These are phyloP conservation scores for Aphanocladium album DNA, from an alignment of 2,329 filamentous ascomycete species.

Conservation along the genomic window DNA sequence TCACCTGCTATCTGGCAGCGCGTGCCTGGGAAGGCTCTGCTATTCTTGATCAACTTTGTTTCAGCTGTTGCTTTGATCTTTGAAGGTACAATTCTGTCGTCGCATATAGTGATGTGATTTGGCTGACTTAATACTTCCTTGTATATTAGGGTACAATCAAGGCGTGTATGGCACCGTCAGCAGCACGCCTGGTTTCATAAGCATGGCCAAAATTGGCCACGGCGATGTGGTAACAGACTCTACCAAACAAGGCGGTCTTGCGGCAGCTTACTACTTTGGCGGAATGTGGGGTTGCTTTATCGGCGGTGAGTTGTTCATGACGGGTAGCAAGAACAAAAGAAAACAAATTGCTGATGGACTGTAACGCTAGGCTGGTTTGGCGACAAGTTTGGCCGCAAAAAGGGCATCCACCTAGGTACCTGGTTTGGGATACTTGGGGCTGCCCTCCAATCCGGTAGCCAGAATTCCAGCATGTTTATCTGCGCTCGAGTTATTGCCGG, in stretches of 20 bases:
- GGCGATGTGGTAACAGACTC: conserved; percentile 43
- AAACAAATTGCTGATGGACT: no score
- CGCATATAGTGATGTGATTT: no score
- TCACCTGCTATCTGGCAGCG: conserved; percentile 17
- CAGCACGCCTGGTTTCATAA: conserved; percentile 34
- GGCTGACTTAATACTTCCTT: no score
- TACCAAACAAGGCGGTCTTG: conserved; percentile 46
- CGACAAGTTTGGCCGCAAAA: conserved; percentile 47
- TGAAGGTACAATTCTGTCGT: conserved; percentile 17
- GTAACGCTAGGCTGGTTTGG: conserved; percentile 35
- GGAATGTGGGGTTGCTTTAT: conserved; percentile 45
- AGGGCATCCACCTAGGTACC: conserved; percentile 40
- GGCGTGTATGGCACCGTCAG: conserved; percentile 51
- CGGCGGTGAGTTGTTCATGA: conserved; percentile 32
- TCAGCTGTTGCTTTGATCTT: conserved; percentile 21
- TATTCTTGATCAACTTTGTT: conserved; percentile 19
- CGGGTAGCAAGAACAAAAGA: no score
- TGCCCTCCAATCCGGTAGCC: conserved; percentile 40
- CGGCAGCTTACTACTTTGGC: conserved; percentile 49
- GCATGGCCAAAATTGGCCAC: conserved; percentile 40
- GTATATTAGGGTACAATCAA: conserved; percentile 43
- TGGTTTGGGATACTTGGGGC: conserved; percentile 45
- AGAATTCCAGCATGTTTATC: conserved; percentile 43
- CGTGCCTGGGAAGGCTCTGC: conserved; percentile 20
- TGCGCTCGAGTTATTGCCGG: conserved; percentile 46